A percentile compares a stretch with the other conserved stretches of the same genome.
phyloP scores from a whole-genome alignment of 2,329 filamentous ascomycete genomes.

The Whalleya microplaca region DNA sequence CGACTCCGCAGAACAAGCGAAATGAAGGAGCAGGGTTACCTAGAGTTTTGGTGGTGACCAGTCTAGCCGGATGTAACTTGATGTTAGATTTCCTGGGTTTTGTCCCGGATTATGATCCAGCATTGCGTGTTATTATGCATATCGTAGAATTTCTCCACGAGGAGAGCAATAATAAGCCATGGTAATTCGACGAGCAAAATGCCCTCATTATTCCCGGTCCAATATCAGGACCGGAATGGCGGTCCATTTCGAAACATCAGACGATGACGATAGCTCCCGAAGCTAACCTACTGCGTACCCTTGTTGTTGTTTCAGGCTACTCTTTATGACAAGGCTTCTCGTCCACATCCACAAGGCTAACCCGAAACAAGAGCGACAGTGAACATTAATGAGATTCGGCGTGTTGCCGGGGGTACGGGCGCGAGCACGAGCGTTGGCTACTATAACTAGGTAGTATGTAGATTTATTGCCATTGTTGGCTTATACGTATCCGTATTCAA shows the following conservation, averaged over 20 bases:
- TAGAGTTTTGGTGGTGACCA: conserved; percentile 10
- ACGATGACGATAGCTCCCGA: conserved; percentile 23
- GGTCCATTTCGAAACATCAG: conserved; percentile 18
- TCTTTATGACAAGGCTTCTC: conserved; percentile 21
- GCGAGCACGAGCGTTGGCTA: neutral
- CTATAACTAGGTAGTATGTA: no score
- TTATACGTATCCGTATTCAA: neutral
- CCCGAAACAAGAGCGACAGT: conserved; percentile 7
- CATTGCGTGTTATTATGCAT: conserved; percentile 12
- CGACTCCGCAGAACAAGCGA: conserved; percentile 4
- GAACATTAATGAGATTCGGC: no score
- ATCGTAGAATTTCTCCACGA: conserved; percentile 12
- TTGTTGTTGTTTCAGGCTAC: conserved; percentile 33
- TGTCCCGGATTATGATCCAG: neutral
- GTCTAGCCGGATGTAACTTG: conserved; percentile 16
- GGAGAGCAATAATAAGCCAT: neutral
- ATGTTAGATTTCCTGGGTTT: conserved; percentile 3
- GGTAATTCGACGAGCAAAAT: neutral
- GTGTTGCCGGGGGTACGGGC: no score
- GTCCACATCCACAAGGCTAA: conserved; percentile 22
- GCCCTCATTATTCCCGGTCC: neutral
- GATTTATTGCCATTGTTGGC: no score
- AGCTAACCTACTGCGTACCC: conserved; percentile 15
- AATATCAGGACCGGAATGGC: conserved; percentile 23
- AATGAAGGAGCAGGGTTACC: conserved; percentile 19